These are phyloP conservation scores for Yamadazyma conglobata DNA, from an alignment of 1,139 yeast species.

Conservation along the genomic window DNA sequence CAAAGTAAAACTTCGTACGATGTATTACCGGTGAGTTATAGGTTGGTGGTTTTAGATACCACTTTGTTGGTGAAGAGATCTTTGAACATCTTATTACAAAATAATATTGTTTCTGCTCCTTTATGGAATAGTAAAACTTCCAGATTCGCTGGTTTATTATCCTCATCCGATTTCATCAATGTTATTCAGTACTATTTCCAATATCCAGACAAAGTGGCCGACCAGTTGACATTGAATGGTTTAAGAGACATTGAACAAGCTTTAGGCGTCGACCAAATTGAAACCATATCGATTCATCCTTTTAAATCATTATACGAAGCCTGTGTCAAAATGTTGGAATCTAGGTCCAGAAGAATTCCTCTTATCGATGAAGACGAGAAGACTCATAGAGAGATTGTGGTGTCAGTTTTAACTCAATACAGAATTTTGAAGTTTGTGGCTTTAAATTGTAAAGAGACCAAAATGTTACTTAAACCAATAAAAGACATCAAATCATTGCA, in stretches of 20 bases:
- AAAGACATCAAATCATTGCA: constrained; percentile 63
- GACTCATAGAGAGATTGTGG: constrained; percentile 90
- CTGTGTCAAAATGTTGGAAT: constrained; percentile 84
- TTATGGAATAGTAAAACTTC: constrained; percentile 91
- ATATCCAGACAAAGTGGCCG: constrained; percentile 86
- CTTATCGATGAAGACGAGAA: constrained; percentile 91
- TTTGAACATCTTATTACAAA: constrained; percentile 83
- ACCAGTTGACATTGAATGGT: constrained; percentile 81
- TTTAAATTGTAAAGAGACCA: constrained; percentile 91
- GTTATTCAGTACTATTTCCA: constrained; percentile 94
- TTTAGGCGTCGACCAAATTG: constrained; percentile 85
- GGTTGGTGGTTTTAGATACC: constrained; percentile 91
- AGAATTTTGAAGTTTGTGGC: constrained; percentile 95
- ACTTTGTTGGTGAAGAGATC: constrained; percentile 88
- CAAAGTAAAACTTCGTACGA: constrained; percentile 94
- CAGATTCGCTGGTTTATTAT: constrained; percentile 89
- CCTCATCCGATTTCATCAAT: constrained; percentile 89
- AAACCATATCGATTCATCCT: constrained; percentile 88
- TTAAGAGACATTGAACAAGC: constrained; percentile 81
- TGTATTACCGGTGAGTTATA: constrained; percentile 91
- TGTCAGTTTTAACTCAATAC: constrained; percentile 92
- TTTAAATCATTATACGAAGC: constrained; percentile 89
- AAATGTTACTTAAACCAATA: constrained; percentile 76
- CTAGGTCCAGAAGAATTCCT: constrained; percentile 92
- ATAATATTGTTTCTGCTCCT: constrained; percentile 94